Conservation (phyloP, 257 asterid genomes). For the Solanum tarijense region DNA sequence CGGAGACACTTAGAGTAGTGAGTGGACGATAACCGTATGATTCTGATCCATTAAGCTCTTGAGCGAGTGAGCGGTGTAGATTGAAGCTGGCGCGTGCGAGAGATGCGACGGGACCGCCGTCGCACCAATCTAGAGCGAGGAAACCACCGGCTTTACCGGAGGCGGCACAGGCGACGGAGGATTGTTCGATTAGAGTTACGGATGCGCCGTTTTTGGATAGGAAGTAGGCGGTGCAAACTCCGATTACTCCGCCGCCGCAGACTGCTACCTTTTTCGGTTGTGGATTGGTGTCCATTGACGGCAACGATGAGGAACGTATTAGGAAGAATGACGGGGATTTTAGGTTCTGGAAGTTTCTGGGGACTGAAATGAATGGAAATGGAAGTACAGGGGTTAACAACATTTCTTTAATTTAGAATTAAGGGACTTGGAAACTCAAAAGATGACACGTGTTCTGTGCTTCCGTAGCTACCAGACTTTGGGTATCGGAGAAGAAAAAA, state of each 20-base stretch:
- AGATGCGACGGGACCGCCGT: constrained; percentile 48
- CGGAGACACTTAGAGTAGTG: constrained; percentile 51
- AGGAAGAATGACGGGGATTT: constrained; percentile 2
- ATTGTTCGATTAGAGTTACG: constrained; percentile 73
- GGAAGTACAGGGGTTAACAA: constrained; percentile 9
- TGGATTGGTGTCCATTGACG: constrained; percentile 28
- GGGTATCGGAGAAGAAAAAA: neutral
- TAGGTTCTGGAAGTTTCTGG: constrained; percentile 4
- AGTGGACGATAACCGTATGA: constrained; percentile 77
- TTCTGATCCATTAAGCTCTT: constrained; percentile 67
- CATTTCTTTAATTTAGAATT: neutral
- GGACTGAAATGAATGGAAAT: neutral
- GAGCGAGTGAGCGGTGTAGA: constrained; percentile 74
- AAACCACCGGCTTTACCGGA: constrained; percentile 95
- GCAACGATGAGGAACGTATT: constrained; percentile 15
- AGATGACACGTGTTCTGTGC: neutral
- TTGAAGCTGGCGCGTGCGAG: constrained; percentile 88
- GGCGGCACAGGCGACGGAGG: constrained; percentile 85
- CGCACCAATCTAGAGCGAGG: constrained; percentile 90
- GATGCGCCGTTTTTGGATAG: constrained; percentile 56
- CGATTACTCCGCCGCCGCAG: constrained; percentile 96
- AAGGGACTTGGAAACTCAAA: neutral
- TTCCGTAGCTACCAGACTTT: neutral
- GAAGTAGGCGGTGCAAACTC: constrained; percentile 88
- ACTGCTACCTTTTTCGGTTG: constrained; percentile 53